phyloP scores from a whole-genome alignment of 139 green algal genomes.

The Auxenochlorella protothecoides region DNA sequence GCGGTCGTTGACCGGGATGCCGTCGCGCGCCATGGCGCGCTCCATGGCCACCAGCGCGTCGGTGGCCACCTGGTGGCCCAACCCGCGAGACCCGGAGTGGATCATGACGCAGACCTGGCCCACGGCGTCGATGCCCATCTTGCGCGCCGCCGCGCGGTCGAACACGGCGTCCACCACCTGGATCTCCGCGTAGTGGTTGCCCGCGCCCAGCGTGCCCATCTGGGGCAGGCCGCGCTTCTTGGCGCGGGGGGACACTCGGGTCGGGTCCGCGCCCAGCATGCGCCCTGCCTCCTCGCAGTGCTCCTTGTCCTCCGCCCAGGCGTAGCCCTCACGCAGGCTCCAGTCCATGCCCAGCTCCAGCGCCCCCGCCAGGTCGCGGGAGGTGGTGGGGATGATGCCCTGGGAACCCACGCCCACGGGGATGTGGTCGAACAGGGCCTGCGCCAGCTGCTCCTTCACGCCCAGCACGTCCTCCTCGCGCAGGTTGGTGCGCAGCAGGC shows the following conservation, averaged over 20 bases:
- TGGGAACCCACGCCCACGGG: slow-evolving; percentile 80
- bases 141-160: slow-evolving; percentile 57
- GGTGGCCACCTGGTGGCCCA: slow-evolving; percentile 84
- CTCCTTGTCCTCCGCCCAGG: slow-evolving; percentile 85
- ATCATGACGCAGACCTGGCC: slow-evolving; percentile 81
- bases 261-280: slow-evolving; percentile 74
- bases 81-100: slow-evolving; percentile 65
- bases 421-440: slow-evolving; percentile 84
- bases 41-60: slow-evolving; percentile 81
- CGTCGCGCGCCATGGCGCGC: slow-evolving; percentile 65
- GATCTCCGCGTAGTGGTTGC: slow-evolving; percentile 90
- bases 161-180: slow-evolving; percentile 84
- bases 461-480: slow-evolving; percentile 54
- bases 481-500: slow-evolving; percentile 81
- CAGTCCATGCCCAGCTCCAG: slow-evolving; percentile 89
- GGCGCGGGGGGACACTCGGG: slow-evolving; percentile 42
- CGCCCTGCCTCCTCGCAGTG: slow-evolving; percentile 86
- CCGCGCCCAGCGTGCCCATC: slow-evolving; percentile 84
- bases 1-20: slow-evolving; percentile 66
- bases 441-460: slow-evolving; percentile 66
- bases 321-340: slow-evolving; percentile 59
- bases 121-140: slow-evolving; percentile 68
- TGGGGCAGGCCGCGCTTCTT: slow-evolving; percentile 86
- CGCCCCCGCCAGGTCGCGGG: slow-evolving; percentile 61
- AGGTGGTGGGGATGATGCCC: slow-evolving; percentile 76